Evolutionary conservation across 2,329 filamentous ascomycete genomes (phyloP).

Genomic region (Botrytis medusae): DNA sequence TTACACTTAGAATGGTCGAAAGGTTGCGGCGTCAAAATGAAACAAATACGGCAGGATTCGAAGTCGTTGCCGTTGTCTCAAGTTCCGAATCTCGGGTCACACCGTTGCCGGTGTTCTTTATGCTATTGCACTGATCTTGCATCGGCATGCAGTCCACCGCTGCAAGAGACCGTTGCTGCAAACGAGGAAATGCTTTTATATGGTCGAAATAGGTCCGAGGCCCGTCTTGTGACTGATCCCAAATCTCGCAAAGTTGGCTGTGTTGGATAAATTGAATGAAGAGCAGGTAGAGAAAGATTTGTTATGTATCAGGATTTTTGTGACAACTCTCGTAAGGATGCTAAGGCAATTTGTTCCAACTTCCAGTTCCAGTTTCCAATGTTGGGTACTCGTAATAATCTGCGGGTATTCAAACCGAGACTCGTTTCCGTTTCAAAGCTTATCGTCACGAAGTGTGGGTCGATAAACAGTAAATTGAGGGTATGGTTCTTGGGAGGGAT

Average conservation of each 20-base stretch:
- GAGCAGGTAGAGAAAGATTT: not conserved
- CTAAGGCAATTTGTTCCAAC: not conserved
- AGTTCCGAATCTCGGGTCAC: constrained; percentile 26
- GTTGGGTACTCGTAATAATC: constrained; percentile 13
- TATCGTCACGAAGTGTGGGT: constrained; percentile 20
- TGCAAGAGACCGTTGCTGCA: constrained; percentile 30
- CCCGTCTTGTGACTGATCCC: not conserved
- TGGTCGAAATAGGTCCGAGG: constrained; percentile 18
- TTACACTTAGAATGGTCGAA: constrained; percentile 1
- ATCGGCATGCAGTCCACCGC: constrained; percentile 30
- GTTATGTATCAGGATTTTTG: not conserved
- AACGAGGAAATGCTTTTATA: constrained; percentile 17
- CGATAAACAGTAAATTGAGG: constrained; percentile 11
- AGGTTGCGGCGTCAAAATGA: constrained; percentile 28
- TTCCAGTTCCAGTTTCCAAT: not conserved
- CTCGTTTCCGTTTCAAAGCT: constrained; percentile 22
- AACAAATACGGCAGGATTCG: constrained; percentile 22
- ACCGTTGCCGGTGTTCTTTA: constrained; percentile 31
- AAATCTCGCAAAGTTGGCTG: constrained; percentile 12
- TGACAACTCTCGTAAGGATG: constrained; percentile 2
- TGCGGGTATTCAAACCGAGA: constrained; percentile 22
- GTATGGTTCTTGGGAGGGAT: not conserved
- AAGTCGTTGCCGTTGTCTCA: constrained; percentile 9
- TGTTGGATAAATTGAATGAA: not conserved
- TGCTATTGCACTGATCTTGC: constrained; percentile 32